A percentile compares a stretch with the other conserved stretches of the same genome.
Evolutionary conservation across 176 grass and related monocot species (phyloP).

Genomic region (Carex kokanica): DNA sequence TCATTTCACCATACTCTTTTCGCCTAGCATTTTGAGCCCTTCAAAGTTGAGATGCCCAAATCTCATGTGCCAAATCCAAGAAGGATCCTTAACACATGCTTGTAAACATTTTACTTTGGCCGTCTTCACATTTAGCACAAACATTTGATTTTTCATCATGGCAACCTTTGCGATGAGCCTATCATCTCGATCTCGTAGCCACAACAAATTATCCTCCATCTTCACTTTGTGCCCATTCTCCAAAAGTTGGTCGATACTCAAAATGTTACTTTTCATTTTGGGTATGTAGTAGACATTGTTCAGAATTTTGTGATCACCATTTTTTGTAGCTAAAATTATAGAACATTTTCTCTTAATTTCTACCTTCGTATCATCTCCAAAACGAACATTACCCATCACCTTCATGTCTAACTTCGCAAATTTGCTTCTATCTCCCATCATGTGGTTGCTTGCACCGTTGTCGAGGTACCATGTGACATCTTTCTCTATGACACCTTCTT

Average conservation of each 20-base stretch:
- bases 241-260: conserved; percentile 14
- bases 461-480: neutral
- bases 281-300: neutral
- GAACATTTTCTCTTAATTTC: neutral
- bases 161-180: neutral
- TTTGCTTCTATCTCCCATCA: neutral
- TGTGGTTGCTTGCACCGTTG: conserved; percentile 23
- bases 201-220: neutral
- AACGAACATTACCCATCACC: neutral
- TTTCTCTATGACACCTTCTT: too few relatives aligned
- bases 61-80: conserved; percentile 9
- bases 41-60: neutral
- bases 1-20: neutral
- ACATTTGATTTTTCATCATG: neutral
- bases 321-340: neutral
- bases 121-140: neutral
- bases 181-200: neutral
- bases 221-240: neutral
- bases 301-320: neutral
- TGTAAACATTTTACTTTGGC: neutral
- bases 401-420: neutral
- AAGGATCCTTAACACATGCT: neutral
- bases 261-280: conserved; percentile 5
- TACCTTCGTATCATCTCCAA: conserved; percentile 1
- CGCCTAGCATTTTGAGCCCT: neutral